Evolutionary conservation across 2,329 filamentous ascomycete species (phyloP), one percentile per base, ranked within the genome.

Genomic region (Ceratocystis variospora): DNA sequence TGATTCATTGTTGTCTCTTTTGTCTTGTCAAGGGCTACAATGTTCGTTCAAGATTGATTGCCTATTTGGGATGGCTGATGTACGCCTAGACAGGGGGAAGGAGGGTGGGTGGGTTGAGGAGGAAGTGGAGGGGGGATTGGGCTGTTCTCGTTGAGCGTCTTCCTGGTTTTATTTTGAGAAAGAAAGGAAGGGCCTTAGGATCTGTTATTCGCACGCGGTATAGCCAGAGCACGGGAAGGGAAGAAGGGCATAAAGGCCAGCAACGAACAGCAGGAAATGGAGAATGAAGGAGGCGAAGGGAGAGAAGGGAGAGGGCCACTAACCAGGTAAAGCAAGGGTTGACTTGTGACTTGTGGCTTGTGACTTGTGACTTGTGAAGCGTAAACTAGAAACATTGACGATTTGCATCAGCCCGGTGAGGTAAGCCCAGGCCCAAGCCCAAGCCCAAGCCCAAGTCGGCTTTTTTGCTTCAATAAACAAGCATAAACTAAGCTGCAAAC

Each of bases 11-110:
- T 57, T 57, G 53, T 57, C 53, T 57, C 53, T 57, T 62, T 41
- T 62, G 19, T 46, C 19, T 46, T 31, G 37, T 62, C 44, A 63
- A 63, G 41, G 61, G 61, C 61, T 46, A 46, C 61, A 48, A 63
- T 31, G 28, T 46, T 48, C n/a, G 25, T 63, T 63, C 61, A 33
- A 63, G 61, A 63, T 63, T 63, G 61, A 63, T 63, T 63, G 61
- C 61, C 61, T 63, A 63, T 63, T 63, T 63, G 44, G 61, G 61
- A 63, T 33, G 37, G 41, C 12, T 57, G 25, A 57, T 57, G 53
- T 15, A 33, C 53, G 17, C 31, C 22, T 15, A 57, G 28, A 31
- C 53, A 57, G 53, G 53, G 53, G 53, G 46, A 50, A 12, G 45
- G 4, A 48, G 45, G 45, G 17, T n/a, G 15, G 17, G 45, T 1